Evolutionary conservation across 805 yeast genomes (phyloP), one percentile per base, ranked within the genome.

Genomic region (Candida adriatica): DNA sequence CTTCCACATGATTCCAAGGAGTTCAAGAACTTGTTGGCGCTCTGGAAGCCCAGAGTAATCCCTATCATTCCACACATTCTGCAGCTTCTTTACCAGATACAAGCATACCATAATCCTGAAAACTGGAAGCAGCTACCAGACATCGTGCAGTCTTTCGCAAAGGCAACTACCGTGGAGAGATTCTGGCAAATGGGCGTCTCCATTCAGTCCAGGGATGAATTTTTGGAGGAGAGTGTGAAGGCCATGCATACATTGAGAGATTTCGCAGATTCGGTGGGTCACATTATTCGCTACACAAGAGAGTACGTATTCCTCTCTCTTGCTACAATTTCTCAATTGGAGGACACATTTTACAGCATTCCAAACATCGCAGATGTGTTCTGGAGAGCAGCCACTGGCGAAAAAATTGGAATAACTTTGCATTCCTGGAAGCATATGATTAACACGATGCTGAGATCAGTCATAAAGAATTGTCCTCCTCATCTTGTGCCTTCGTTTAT

Each of bases 181-280:
- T 92, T 92, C 55, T 92, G 99, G 99, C 97, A 94, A 52, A 94
- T 87, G 39, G 98, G 98, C 13, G 94, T 94, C 15, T 84, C 96
- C 1, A 82, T 84, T 36, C 95, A 92, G 58, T 78, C 95, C 3
- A 81, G 85, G 48, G 97, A 92, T 53, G 87, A 92, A 20, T 94
- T 92, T 45, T 79, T 92, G 41, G 95, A 84, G 52, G 97, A 92
- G 52, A 87, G 79, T 48, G 94, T 85, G 36, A 86, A 82, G 52
- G 97, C 98, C 0, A 85, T 92, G 65, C 81, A 82, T 42, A 88
- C 98, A 0, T 61, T 92, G 36, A 71, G 97, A 43, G 98, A 92
- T 59, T 92, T 92, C 66, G 97, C 98, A 0, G 97, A 94, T 54
- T 82, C 95, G 10, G 94, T 92, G 10, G 99, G 98, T 13, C 96